phyloP scores from a whole-genome alignment of 805 yeast genomes.

The Yamadazyma akitaensis region DNA sequence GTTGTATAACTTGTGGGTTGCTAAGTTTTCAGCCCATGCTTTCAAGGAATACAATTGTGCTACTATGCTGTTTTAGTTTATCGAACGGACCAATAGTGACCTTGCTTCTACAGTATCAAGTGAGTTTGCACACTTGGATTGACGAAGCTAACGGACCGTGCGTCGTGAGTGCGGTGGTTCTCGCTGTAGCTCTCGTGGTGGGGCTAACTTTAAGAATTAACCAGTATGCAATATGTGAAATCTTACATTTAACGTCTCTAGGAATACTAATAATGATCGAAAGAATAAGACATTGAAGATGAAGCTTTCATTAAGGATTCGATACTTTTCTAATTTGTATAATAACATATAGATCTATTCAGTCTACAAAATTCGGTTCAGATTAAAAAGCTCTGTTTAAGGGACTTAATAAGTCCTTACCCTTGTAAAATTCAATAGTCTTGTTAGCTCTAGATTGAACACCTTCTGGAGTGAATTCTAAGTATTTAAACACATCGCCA shows the following conservation, averaged over 20 bases:
- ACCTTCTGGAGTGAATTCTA: slow-evolving; percentile 91
- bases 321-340: not conserved
- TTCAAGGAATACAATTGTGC: too few species aligned
- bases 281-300: not conserved
- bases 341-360: not conserved
- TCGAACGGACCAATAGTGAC: not conserved
- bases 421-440: slow-evolving; percentile 81
- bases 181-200: not conserved
- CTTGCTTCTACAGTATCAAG: slow-evolving; percentile 1
- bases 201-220: not conserved
- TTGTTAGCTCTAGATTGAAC: slow-evolving; percentile 80
- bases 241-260: not conserved
- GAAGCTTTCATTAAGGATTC: too few species aligned
- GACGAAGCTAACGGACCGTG: not conserved
- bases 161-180: not conserved
- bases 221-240: not conserved
- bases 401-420: slow-evolving; percentile 68
- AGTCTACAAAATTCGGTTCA: not conserved
- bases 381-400: slow-evolving; percentile 72
- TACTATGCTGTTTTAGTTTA: not conserved
- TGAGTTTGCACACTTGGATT: slow-evolving; percentile 1
- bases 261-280: not conserved
- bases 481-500: slow-evolving; percentile 71
- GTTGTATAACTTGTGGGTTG: not conserved
- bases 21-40: not conserved